A percentile compares a stretch with the other conserved stretches of the same genome.
phyloP scores from a whole-genome alignment of 768 basidiomycete species.

The Punctularia strigosozonata region DNA sequence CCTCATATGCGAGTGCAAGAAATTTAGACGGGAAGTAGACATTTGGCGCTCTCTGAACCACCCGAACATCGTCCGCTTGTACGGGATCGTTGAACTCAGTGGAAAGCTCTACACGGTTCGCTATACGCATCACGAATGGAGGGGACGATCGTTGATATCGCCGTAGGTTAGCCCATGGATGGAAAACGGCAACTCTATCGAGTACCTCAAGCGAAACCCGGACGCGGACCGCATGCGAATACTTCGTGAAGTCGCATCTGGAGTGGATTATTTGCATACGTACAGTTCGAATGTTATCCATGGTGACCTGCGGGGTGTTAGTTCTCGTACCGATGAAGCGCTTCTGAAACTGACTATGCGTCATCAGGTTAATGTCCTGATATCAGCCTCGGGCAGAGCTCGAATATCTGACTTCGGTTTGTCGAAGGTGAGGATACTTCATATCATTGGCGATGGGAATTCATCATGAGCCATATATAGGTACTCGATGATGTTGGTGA shows the following conservation, averaged over 20 bases:
- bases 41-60: conserved; percentile 9
- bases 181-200: conserved; percentile 5
- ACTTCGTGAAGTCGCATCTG: neutral
- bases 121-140: neutral
- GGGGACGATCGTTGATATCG: neutral
- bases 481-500: neutral
- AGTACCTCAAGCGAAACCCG: conserved; percentile 7
- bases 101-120: conserved; percentile 6
- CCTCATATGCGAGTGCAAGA: conserved; percentile 1
- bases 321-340: neutral
- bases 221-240: conserved; percentile 6
- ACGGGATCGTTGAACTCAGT: conserved; percentile 6
- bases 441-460: neutral
- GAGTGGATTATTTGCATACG: neutral
- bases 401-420: neutral
- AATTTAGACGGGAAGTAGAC: conserved; percentile 8
- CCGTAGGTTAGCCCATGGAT: conserved; percentile 9
- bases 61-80: conserved; percentile 6
- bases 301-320: neutral
- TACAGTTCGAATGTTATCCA: neutral
- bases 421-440: conserved; percentile 1
- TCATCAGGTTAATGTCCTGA: conserved; percentile 3
- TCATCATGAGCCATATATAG: neutral
- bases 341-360: neutral
- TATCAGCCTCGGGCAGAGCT: neutral